Percentiles rank a stretch among this genome's conserved stretches.
Evolutionary conservation across 169 alveolate species (phyloP).

Genomic region (Perkinsus marinus): DNA sequence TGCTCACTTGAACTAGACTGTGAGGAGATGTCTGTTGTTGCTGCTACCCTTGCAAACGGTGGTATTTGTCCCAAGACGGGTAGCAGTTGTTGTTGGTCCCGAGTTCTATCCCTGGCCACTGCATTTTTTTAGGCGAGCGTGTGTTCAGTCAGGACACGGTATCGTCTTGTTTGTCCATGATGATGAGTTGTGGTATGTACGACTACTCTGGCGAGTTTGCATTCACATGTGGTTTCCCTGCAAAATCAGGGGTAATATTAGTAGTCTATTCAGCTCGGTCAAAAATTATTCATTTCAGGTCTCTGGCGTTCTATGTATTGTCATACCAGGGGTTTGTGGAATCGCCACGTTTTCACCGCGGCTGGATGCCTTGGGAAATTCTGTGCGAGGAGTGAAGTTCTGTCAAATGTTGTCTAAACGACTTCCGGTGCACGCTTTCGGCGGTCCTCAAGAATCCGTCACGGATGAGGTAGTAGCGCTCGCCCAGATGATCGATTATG

Average conservation of each 20-base stretch:
- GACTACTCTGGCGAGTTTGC: conserved; percentile 11
- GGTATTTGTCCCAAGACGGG: conserved; percentile 7
- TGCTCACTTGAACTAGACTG: background rate
- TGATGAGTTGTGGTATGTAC: conserved; percentile 11
- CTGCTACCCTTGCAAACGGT: conserved; percentile 8
- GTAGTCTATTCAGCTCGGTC: background rate
- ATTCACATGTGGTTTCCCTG: background rate
- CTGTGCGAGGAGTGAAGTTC: background rate
- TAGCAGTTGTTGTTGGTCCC: background rate
- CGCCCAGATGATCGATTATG: background rate
- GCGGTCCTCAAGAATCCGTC: background rate
- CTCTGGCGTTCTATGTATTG: background rate
- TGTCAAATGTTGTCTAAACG: background rate
- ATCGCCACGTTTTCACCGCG: conserved; percentile 8
- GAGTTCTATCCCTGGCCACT: background rate
- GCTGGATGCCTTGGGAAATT: conserved; percentile 1
- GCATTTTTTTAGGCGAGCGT: background rate
- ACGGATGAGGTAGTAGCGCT: background rate
- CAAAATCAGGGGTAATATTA: background rate
- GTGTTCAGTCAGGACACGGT: conserved; percentile 2
- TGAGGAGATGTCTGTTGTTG: background rate
- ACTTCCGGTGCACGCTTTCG: background rate
- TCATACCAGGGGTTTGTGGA: background rate
- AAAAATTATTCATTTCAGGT: background rate
- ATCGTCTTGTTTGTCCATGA: background rate